A percentile compares a stretch with the other conserved stretches of the same genome.
These are phyloP conservation scores for Rubia balearica DNA, from an alignment of 305 asterid genomes.

Conservation along the genomic window DNA sequence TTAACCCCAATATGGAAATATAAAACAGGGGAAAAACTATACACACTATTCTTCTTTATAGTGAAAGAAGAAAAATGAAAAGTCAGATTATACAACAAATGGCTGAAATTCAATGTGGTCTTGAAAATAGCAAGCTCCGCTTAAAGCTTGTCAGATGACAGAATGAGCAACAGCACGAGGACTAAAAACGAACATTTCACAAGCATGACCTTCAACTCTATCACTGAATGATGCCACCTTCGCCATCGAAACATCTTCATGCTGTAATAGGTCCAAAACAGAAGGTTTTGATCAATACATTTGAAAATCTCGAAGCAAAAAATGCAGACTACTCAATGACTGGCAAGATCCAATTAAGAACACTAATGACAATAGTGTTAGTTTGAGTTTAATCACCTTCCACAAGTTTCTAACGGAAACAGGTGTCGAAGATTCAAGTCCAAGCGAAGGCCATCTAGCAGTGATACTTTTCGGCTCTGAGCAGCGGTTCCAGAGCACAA, in stretches of 20 bases:
- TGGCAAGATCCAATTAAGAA: neutral
- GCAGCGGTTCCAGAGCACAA: constrained; percentile 81
- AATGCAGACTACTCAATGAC: neutral
- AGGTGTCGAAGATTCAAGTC: constrained; percentile 59
- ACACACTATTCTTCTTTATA: neutral
- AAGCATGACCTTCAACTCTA: constrained; percentile 39
- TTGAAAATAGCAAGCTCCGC: too few species aligned
- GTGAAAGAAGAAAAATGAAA: neutral
- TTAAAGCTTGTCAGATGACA: constrained; percentile 8
- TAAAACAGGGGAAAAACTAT: neutral
- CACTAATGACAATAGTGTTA: neutral
- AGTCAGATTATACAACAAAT: neutral
- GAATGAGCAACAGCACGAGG: constrained; percentile 24
- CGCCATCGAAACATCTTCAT: constrained; percentile 24
- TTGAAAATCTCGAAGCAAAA: neutral
- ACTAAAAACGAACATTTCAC: constrained; percentile 37
- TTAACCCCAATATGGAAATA: neutral
- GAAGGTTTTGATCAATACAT: neutral
- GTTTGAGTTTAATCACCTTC: constrained; percentile 47
- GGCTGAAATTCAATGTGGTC: neutral
- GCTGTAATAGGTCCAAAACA: constrained; percentile 27
- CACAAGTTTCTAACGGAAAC: constrained; percentile 79
- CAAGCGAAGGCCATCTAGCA: constrained; percentile 58
- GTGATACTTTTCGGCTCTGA: constrained; percentile 45
- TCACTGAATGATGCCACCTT: constrained; percentile 29